Evolutionary conservation across 805 yeast genomes (phyloP).

Genomic region (Saitoella complicata): DNA sequence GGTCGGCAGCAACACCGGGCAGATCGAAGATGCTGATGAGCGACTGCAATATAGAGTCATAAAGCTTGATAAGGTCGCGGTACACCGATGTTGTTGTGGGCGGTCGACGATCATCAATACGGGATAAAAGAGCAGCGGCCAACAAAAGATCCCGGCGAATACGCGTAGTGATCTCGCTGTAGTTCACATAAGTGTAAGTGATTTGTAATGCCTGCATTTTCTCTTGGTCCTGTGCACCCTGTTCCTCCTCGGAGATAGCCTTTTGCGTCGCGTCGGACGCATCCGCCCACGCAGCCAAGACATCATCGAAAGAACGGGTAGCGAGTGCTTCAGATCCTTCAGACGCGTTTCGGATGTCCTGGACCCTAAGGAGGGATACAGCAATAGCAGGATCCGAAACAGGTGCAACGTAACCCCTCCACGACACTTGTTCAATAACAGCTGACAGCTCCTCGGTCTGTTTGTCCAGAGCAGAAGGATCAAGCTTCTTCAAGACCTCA

Average conservation of each 20-base stretch:
- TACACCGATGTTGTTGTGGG: constrained; percentile 6
- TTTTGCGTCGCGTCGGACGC: constrained; percentile 43
- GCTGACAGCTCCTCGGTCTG: too few relatives aligned
- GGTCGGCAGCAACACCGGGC: constrained; percentile 87
- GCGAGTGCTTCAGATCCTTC: constrained; percentile 31
- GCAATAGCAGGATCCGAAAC: neutral
- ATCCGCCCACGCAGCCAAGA: constrained; percentile 52
- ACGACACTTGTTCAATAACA: neutral
- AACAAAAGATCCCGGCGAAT: constrained; percentile 54
- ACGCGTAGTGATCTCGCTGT: constrained; percentile 46
- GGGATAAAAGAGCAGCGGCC: constrained; percentile 5
- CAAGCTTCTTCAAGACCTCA: too few relatives aligned
- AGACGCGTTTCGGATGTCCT: neutral
- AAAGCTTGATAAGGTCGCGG: constrained; percentile 29
- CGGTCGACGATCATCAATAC: neutral
- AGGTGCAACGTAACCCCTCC: neutral
- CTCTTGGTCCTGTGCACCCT: constrained; percentile 22
- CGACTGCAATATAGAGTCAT: constrained; percentile 36
- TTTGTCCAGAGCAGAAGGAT: too few relatives aligned
- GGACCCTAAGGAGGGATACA: too few relatives aligned
- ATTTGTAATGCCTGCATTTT: constrained; percentile 52
- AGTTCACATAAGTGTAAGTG: constrained; percentile 57
- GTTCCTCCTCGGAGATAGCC: constrained; percentile 24
- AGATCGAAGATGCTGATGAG: constrained; percentile 50
- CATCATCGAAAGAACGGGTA: constrained; percentile 39